Base-by-base conservation (phyloP, 225 moss, liverwort and hornwort genomes). In the Pseudisothecium myosuroides region DNA sequence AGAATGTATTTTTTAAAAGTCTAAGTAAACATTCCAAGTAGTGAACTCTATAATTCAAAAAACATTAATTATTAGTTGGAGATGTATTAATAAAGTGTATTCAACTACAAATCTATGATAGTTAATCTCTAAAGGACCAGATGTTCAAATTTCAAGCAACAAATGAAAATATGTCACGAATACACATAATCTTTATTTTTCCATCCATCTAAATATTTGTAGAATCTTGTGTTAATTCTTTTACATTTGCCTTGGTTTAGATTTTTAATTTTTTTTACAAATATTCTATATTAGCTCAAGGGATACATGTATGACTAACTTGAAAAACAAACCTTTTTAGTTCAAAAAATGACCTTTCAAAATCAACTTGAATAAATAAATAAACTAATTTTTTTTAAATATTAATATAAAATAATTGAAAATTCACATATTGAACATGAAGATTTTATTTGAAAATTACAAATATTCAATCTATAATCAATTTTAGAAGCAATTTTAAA, bases 261-360 rank as follows among this genome's bases (percentile, higher is more conserved):
- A 31, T 49, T 75, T 75, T 49, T 2, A 32, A 16, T 8, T 4
- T n/a, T 4, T 24, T 17, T 10, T 16, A 47, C 1, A 75, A 7
- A 47, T 4, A 11, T 31, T 47, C 31, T 19, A 29, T 6, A 17
- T n/a, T n/a, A n/a, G 11, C 11, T 45, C 0, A 45, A 43, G 3
- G 27, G 1, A 0, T 27, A 13, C 16, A 14, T 3, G 8, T 26
- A 6, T 45, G 17, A 6, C 0, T 45, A 2, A 16, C 6, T 43
- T 45, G 1, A 45, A 47, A 43, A 73, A 17, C 0, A 17, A 45
- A 16, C 3, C 6, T 6, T 47, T 74, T 17, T 6, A 17, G 2
- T 18, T 47, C 28, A 11, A 47, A 11, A 11, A 74, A 28, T 17
- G 31, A 31, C 6, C 4, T 2, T 11, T 47, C 11, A 49, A 49